Evolutionary conservation across 2,329 filamentous ascomycete species (phyloP).

Genomic region (Diatrype stigma): DNA sequence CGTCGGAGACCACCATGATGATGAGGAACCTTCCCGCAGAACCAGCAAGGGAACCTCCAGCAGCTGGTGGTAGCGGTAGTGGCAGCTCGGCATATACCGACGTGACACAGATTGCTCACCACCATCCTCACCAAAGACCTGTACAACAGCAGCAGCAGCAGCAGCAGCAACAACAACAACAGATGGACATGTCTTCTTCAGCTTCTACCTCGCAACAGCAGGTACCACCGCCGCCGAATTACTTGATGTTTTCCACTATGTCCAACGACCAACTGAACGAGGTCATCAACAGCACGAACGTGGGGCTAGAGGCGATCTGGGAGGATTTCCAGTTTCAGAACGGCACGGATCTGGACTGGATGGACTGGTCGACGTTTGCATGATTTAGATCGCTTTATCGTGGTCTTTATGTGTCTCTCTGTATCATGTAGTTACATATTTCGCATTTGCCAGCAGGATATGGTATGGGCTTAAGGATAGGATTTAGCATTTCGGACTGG

Average conservation of each 20-base stretch:
- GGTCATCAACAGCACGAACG: constrained; percentile 30
- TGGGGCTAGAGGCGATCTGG: constrained; percentile 28
- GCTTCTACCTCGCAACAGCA: no score
- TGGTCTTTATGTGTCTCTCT: not conserved
- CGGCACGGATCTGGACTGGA: constrained; percentile 29
- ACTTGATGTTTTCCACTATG: constrained; percentile 30
- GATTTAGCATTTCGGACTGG: no score
- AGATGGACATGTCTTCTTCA: constrained; percentile 23
- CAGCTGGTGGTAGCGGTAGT: no score
- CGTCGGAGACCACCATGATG: constrained; percentile 22
- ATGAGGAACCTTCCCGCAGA: constrained; percentile 15
- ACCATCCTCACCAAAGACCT: constrained; percentile 7
- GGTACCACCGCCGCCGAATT: constrained; percentile 21
- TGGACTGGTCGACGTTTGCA: constrained; percentile 28
- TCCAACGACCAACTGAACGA: constrained; percentile 31
- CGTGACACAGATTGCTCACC: constrained; percentile 13
- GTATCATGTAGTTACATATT: not conserved
- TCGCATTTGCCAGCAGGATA: not conserved
- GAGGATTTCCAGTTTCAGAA: constrained; percentile 31
- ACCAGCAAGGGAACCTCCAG: constrained; percentile 11
- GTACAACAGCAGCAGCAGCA: constrained; percentile 8
- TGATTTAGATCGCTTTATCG: not conserved
- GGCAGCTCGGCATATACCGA: constrained; percentile 15
- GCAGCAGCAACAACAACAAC: no score
- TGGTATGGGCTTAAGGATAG: not conserved